Evolutionary conservation across 176 grass and related monocot species (phyloP).

Genomic region (Coix lacrymajobi): DNA sequence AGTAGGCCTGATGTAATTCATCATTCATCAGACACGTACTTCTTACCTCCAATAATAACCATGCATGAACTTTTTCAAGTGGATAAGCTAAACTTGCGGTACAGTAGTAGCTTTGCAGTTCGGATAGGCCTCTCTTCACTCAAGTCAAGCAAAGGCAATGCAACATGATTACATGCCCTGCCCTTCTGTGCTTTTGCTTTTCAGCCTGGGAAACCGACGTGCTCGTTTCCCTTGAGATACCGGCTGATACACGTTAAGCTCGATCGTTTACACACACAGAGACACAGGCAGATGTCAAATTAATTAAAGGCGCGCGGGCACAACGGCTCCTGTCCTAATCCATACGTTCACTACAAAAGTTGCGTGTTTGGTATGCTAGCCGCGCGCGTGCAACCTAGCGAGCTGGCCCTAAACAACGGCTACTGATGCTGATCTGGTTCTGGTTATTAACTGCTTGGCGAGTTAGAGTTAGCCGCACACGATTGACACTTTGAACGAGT

Average conservation of each 20-base stretch:
- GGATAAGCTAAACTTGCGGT: neutral
- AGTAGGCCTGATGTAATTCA: neutral
- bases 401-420: neutral
- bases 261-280: neutral
- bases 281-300: neutral
- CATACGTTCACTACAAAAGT: neutral
- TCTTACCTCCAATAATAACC: neutral
- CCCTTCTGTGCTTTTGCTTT: neutral
- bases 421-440: neutral
- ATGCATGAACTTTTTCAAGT: neutral
- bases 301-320: neutral
- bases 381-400: no score
- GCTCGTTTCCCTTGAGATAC: neutral
- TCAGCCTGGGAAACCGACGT: conserved; percentile 12
- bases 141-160: conserved; percentile 31
- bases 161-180: neutral
- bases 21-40: neutral
- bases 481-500: neutral
- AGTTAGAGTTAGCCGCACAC: neutral
- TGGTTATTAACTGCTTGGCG: neutral
- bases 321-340: neutral
- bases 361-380: neutral
- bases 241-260: conserved; percentile 11
- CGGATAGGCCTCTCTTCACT: neutral
- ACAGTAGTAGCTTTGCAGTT: neutral